These are phyloP conservation scores for Dillenia suffruticosa DNA, from an alignment of 164 flowering plant species.

Conservation along the genomic window DNA sequence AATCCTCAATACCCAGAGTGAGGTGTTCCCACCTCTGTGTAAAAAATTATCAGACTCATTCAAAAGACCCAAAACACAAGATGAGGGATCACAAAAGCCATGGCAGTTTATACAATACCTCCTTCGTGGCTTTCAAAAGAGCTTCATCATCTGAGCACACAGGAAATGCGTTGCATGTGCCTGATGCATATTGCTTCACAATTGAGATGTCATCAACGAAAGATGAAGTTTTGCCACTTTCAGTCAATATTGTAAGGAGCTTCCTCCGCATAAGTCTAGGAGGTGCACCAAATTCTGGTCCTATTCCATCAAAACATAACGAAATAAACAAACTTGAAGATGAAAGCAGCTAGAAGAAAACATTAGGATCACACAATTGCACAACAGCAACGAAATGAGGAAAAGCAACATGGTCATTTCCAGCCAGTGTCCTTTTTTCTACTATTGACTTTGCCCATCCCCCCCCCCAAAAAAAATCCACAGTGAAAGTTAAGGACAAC, in stretches of 20 bases:
- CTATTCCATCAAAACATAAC: constrained; percentile 22
- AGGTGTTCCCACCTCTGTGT: too few species aligned
- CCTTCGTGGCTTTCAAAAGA: constrained; percentile 66
- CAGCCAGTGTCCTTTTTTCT: too few species aligned
- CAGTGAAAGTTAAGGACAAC: too few species aligned
- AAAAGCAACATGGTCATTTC: too few species aligned
- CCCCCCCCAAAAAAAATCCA: too few species aligned
- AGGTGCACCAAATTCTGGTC: constrained; percentile 86
- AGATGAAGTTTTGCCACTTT: constrained; percentile 66
- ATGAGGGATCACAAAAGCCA: background rate
- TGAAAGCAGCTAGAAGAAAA: too few species aligned
- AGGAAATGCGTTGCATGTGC: constrained; percentile 75
- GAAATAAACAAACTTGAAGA: too few species aligned
- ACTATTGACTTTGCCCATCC: too few species aligned
- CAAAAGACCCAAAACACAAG: background rate
- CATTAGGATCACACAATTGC: too few species aligned
- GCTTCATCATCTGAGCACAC: constrained; percentile 88
- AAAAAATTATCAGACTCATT: background rate
- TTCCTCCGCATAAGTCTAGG: constrained; percentile 65
- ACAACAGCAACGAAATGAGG: too few species aligned
- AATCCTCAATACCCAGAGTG: too few species aligned
- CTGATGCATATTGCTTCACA: constrained; percentile 85
- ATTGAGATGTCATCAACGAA: constrained; percentile 74
- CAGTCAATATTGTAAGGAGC: constrained; percentile 70
- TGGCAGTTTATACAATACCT: constrained; percentile 39